Conservation (phyloP, 179 eudicot genomes). For the Beta lomatogona region DNA sequence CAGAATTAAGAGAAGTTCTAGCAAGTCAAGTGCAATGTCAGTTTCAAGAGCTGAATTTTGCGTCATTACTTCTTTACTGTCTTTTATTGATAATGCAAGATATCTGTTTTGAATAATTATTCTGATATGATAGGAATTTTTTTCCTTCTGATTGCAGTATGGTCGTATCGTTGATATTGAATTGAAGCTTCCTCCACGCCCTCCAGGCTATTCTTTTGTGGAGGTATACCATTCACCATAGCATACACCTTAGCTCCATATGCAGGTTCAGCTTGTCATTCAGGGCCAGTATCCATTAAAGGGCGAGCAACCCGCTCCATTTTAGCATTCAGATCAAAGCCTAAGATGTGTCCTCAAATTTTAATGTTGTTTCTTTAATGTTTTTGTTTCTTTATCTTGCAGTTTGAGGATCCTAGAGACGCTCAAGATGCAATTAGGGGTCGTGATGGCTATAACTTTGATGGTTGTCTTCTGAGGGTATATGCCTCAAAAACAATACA, state of each 20-base stretch:
- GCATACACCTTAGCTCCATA: not conserved
- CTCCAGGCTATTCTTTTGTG: conserved; percentile 38
- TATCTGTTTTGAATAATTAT: not conserved
- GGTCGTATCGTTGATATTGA: conserved; percentile 37
- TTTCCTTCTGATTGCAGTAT: conserved; percentile 27
- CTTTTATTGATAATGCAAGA: not conserved
- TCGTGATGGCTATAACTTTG: conserved; percentile 41
- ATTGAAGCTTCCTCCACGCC: conserved; percentile 41
- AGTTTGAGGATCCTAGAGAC: conserved; percentile 42
- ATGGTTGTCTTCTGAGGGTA: conserved; percentile 42
- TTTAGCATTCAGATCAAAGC: not conserved
- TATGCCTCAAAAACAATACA: not conserved
- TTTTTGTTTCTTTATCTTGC: not conserved
- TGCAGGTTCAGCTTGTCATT: not conserved
- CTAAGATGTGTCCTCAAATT: not conserved
- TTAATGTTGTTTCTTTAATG: not conserved
- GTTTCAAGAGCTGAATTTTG: not conserved
- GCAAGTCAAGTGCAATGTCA: not conserved
- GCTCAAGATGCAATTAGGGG: conserved; percentile 44
- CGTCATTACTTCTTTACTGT: not conserved
- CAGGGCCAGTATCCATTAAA: not conserved
- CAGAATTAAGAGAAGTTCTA: not conserved
- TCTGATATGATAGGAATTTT: not conserved
- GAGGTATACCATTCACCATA: conserved; percentile 27
- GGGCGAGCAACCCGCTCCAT: not conserved